Conservation (phyloP, 73 alveolate genomes). For the Uronychia setigera region DNA sequence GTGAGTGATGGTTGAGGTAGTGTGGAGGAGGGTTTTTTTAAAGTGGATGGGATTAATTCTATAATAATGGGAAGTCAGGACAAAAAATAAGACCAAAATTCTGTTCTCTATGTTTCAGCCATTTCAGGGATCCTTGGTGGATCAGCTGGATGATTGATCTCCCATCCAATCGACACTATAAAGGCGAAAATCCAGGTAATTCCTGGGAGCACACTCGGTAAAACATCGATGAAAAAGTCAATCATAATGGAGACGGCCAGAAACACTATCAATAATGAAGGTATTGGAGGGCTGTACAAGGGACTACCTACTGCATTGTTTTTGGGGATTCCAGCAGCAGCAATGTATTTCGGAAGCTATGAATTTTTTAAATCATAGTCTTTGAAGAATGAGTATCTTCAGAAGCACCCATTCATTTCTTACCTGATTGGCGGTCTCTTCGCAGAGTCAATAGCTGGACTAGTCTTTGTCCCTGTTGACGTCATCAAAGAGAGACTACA, state of each 20-base stretch:
- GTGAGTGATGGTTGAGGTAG: too few species aligned
- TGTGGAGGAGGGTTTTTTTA: too few species aligned
- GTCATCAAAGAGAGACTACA: slow-evolving; percentile 94
- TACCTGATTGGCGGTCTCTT: slow-evolving; percentile 83
- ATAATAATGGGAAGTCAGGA: too few species aligned
- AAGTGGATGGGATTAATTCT: too few species aligned
- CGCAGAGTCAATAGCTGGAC: slow-evolving; percentile 93
- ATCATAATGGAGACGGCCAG: slow-evolving; percentile 26
- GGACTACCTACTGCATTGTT: slow-evolving; percentile 56
- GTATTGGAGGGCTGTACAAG: slow-evolving; percentile 67
- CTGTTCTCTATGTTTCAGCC: slow-evolving; percentile 20
- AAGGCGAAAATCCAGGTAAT: slow-evolving; percentile 76
- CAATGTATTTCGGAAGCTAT: slow-evolving; percentile 72
- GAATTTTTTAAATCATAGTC: slow-evolving; percentile 67
- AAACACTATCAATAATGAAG: slow-evolving; percentile 44
- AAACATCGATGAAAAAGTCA: slow-evolving; percentile 10
- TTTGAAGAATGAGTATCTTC: slow-evolving; percentile 31
- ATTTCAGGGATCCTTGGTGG: slow-evolving; percentile 64
- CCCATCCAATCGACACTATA: slow-evolving; percentile 89
- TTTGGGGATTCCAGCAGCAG: slow-evolving; percentile 81
- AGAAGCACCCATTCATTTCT: slow-evolving; percentile 62
- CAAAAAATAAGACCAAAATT: too few species aligned
- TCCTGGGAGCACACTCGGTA: slow-evolving; percentile 1
- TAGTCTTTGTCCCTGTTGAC: slow-evolving; percentile 92
- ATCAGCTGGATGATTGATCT: slow-evolving; percentile 59